These are phyloP conservation scores for Nepenthes gracilis DNA, from an alignment of 148 eudicot species.

Conservation along the genomic window DNA sequence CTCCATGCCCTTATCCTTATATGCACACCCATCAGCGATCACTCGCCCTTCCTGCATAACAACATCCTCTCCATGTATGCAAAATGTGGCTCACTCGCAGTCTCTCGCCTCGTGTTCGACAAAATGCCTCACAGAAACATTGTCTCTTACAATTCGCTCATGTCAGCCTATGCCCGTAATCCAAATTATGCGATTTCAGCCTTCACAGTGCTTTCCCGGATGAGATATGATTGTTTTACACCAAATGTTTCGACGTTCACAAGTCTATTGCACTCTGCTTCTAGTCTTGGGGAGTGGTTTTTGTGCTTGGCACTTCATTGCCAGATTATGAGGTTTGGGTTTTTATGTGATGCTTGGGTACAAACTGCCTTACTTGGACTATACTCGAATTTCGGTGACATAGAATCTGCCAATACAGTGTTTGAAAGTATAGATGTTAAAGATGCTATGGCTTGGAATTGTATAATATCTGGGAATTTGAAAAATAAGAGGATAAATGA, in stretches of 20 bases:
- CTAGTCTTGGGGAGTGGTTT: constrained; percentile 23
- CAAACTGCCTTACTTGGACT: constrained; percentile 59
- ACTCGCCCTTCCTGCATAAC: constrained; percentile 50
- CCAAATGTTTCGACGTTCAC: constrained; percentile 59
- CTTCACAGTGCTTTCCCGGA: constrained; percentile 26
- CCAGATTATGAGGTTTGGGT: constrained; percentile 38
- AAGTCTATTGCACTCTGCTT: constrained; percentile 47
- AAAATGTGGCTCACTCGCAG: constrained; percentile 38
- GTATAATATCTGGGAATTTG: constrained; percentile 50
- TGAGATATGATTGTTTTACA: constrained; percentile 33
- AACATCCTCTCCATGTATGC: constrained; percentile 59
- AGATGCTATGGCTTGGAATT: constrained; percentile 67
- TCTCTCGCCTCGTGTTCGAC: constrained; percentile 57
- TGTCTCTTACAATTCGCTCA: constrained; percentile 55
- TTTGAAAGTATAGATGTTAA: constrained; percentile 26
- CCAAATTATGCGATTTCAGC: constrained; percentile 12
- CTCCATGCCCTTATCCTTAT: constrained; percentile 64
- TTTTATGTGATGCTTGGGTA: constrained; percentile 34
- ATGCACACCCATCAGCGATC: constrained; percentile 19
- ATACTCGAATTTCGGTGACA: constrained; percentile 48
- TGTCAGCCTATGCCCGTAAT: constrained; percentile 56
- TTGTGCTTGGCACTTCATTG: constrained; percentile 43
- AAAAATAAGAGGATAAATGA: constrained; percentile 33
- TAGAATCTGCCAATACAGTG: constrained; percentile 33
- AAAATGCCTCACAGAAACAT: constrained; percentile 66